phyloP scores from a whole-genome alignment of 106 monocot genomes.

The Cymbidium sinense region DNA sequence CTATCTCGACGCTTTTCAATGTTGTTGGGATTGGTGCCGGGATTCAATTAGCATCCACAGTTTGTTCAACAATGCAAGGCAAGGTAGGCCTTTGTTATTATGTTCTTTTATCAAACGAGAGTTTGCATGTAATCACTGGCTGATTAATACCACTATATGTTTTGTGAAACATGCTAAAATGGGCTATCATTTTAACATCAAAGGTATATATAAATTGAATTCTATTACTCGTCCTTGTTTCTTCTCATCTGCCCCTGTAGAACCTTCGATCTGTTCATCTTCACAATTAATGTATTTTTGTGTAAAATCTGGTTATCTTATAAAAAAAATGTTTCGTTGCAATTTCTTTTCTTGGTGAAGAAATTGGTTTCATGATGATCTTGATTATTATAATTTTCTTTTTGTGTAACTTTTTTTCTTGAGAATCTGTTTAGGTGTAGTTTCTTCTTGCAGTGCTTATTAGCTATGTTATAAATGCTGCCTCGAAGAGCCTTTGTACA shows the following conservation, averaged over 20 bases:
- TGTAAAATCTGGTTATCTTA: background rate
- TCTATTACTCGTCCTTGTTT: background rate
- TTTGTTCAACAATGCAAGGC: conserved; percentile 92
- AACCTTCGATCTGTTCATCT: background rate
- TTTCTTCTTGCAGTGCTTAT: too few relatives aligned
- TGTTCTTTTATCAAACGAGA: background rate
- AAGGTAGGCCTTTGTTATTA: conserved; percentile 44
- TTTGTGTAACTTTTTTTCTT: background rate
- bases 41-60: conserved; percentile 87
- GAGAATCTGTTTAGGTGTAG: too few relatives aligned
- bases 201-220: background rate
- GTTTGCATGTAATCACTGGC: background rate
- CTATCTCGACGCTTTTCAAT: conserved; percentile 91
- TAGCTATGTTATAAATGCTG: too few relatives aligned
- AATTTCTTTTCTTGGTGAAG: background rate
- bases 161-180: background rate
- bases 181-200: background rate
- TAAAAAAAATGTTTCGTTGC: background rate
- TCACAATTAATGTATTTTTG: background rate
- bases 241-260: background rate
- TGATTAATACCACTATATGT: background rate
- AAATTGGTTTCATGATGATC: background rate
- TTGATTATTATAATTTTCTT: background rate
- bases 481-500: too few relatives aligned
- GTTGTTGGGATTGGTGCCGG: conserved; percentile 81